Evolutionary conservation across 441 rosid genomes (phyloP), one percentile per base, ranked within the genome.

Genomic region (Biscutella laevigata): DNA sequence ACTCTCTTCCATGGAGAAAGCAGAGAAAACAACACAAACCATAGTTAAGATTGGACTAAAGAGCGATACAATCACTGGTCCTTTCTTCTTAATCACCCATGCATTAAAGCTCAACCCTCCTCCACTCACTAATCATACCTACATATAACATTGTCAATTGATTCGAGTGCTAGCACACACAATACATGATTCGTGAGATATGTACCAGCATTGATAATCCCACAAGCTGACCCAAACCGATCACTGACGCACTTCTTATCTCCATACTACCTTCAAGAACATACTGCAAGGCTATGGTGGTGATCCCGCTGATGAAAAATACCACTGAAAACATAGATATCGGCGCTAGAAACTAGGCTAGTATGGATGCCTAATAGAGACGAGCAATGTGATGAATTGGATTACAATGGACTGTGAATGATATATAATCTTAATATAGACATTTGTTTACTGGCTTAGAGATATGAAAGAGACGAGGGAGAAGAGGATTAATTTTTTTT

Each of bases 61-160:
- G 76, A 86, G 67, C 36, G 98, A 84, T 24, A 79, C 92, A 5
- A 82, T 53, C 53, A 88, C 94, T 1, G 95, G 98, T 27, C 98
- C 98, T 61, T 79, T 80, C 64, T 68, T 85, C 80, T 78, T 82
- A 69, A 91, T 73, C 48, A 94, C 96, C 96, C 96, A 91, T 57
- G 88, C 94, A 39, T 70, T 83, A 70, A 91, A 91, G 71, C 95
- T 84, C 25, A 75, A 43, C 44, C 77, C 70, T 41, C 71, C 76
- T 56, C 94, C 96, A 11, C 68, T 29, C 22, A 80, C 64, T 0
- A 63, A 40, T 13, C 96, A 96, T 62, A 65, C 83, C 95, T 85
- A 75, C 4, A 28, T 0, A 4, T 21, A 11, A 54, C 21, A 41
- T 26, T 25, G n/a, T 46, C 28, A 42, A 57, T 16, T 33, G 53